Conservation (phyloP, 2,329 filamentous ascomycete genomes). For the Neopestalotiopsis sp. region DNA sequence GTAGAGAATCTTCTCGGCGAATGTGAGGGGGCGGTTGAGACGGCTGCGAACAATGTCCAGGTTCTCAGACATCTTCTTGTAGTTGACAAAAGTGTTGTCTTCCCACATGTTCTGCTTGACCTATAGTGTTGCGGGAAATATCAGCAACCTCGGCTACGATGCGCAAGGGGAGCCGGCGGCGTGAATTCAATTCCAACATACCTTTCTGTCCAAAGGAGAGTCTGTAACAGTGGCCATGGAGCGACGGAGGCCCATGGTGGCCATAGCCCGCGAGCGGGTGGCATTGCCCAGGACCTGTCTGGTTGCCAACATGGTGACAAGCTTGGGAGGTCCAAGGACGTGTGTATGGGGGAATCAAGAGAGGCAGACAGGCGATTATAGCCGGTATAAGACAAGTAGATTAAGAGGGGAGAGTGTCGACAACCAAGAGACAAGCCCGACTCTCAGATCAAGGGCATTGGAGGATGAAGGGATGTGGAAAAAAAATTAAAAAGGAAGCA, state of each 20-base stretch:
- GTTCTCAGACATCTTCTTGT: conserved; percentile 99
- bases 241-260: conserved; percentile 68
- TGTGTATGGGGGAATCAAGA: conserved; percentile 22
- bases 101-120: conserved; percentile 97
- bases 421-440: conserved; percentile 33
- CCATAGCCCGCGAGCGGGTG: conserved; percentile 61
- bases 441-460: conserved; percentile 35
- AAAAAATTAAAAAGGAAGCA: conserved; percentile 30
- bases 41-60: conserved; percentile 86
- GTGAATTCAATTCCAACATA: conserved; percentile 40
- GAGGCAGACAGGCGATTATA: conserved; percentile 39
- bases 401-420: conserved; percentile 34
- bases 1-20: conserved; percentile 98
- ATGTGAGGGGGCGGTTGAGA: conserved; percentile 92
- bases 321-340: conserved; percentile 33
- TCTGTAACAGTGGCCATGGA: conserved; percentile 85
- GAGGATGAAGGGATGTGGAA: neutral
- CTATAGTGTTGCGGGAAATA: conserved; percentile 42
- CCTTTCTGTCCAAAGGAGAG: conserved; percentile 89
- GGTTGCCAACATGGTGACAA: conserved; percentile 70
- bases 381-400: conserved; percentile 22
- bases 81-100: conserved; percentile 97
- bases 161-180: neutral
- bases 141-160: conserved; percentile 27
- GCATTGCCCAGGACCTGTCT: conserved; percentile 71